phyloP scores from a whole-genome alignment of 1,139 yeast species.

The Taiozyma sp. region DNA sequence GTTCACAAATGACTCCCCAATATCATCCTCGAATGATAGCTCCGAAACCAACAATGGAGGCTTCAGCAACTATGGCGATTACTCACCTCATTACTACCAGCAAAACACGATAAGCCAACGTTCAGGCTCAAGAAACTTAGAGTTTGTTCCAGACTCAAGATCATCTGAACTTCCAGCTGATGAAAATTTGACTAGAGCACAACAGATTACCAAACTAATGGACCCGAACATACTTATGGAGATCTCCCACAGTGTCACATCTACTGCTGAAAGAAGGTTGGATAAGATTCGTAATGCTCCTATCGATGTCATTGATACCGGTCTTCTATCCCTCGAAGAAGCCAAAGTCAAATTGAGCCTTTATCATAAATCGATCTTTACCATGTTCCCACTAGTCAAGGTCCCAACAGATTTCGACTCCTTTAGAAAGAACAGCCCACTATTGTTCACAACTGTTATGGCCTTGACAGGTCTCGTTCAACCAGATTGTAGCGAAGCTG shows the following conservation, averaged over 20 bases:
- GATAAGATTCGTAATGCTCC: conserved; percentile 26
- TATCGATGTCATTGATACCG: conserved; percentile 43
- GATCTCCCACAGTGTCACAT: conserved; percentile 33
- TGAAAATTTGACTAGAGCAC: conserved; percentile 8
- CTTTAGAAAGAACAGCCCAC: conserved; percentile 50
- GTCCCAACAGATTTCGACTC: conserved; percentile 41
- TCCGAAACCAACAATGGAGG: conserved; percentile 1
- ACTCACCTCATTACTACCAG: neutral
- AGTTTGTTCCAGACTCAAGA: conserved; percentile 6
- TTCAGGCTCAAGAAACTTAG: neutral
- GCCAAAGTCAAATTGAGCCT: conserved; percentile 42
- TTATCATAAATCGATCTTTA: conserved; percentile 38
- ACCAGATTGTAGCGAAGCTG: conserved; percentile 22
- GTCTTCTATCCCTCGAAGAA: conserved; percentile 44
- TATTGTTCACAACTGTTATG: conserved; percentile 61
- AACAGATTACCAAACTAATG: conserved; percentile 16
- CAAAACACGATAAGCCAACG: neutral
- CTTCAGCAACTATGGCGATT: neutral
- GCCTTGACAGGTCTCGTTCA: conserved; percentile 50
- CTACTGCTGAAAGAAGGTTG: conserved; percentile 37
- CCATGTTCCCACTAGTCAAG: conserved; percentile 49
- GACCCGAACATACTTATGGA: conserved; percentile 25
- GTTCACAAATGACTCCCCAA: conserved; percentile 5
- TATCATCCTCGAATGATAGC: conserved; percentile 6
- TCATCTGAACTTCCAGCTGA: neutral